Evolutionary conservation across 2,329 filamentous ascomycete genomes (phyloP), one percentile per base, ranked within the genome.

Genomic region (Truncatella angustata): DNA sequence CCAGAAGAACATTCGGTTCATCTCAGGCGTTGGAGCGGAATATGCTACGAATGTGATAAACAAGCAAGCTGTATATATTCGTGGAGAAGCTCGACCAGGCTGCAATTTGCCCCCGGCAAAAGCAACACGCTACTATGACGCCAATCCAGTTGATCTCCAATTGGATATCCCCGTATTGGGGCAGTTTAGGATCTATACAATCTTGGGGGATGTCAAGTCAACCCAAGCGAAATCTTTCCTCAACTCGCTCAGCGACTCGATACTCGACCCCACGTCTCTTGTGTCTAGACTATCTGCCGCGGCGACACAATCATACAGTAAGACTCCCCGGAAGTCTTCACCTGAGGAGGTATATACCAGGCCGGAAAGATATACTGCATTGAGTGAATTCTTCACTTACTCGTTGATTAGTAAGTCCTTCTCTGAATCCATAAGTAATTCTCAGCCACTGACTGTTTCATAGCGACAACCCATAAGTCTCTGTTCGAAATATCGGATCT

Each of bases 91-190:
- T 43, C 76, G 74, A 55, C 78, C 79, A 3, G 80, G 80, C 6
- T 80, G 77, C 46, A 71, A 81, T 20, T 73, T 88, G 23, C 79
- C 84, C 3, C 88, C 88, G 2, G 85, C 85, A 36, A 87, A 83
- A 67, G 87, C 86, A 16, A 88, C 86, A 0, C 80, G 88, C 24
- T 91, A 87, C 63, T 80, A 91, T 48, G 88, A 92, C 67, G 85
- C 87, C 3, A 92, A 91, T 60, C 88, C 88, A 0, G 82, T 92
- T 37, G 85, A 91, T 59, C 73, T 91, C 24, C 87, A 92, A 64
- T 81, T 90, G 5, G 88, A 91, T 62, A 88, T 91, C 40, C 88
- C 88, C 1, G 81, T 90, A 68, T 73, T 91, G 5, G 85, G 88
- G 23, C 88, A 92, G 63, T 92, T 91, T 73, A 80, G 86, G 45